Conservation (phyloP, 192 early-diverging fungal species). For the Coemansia sp. region DNA sequence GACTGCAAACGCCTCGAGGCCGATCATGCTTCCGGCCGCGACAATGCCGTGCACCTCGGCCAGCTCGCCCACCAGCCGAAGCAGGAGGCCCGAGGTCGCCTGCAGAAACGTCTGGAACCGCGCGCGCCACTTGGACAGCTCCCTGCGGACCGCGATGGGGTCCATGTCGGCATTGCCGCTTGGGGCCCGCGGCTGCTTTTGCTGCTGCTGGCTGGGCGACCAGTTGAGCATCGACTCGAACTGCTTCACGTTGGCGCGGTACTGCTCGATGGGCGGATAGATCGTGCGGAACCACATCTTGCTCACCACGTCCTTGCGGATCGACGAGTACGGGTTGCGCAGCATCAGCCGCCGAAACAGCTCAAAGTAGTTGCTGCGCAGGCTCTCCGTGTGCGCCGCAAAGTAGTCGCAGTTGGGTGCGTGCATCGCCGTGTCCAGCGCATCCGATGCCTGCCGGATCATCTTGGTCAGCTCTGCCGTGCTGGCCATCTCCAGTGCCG, state of each 20-base stretch:
- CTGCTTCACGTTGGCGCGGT: conserved; percentile 43
- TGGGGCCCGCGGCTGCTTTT: not conserved
- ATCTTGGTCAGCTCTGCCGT: conserved; percentile 49
- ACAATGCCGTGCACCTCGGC: conserved; percentile 32
- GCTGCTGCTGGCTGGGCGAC: conserved; percentile 1
- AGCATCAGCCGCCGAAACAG: conserved; percentile 46
- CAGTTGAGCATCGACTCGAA: conserved; percentile 21
- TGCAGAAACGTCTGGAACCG: conserved; percentile 41
- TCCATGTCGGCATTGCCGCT: not conserved
- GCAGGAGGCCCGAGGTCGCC: conserved; percentile 31
- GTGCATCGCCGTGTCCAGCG: conserved; percentile 25
- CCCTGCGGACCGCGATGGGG: conserved; percentile 10
- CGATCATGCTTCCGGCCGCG: conserved; percentile 7
- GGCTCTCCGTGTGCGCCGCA: conserved; percentile 30
- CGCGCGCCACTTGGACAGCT: conserved; percentile 42
- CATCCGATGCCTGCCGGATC: conserved; percentile 35
- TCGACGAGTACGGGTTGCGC: conserved; percentile 47
- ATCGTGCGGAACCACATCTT: conserved; percentile 51
- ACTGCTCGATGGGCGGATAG: conserved; percentile 48
- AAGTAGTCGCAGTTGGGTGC: conserved; percentile 28
- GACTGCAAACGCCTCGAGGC: conserved; percentile 16
- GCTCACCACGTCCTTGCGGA: conserved; percentile 46
- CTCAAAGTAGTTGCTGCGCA: conserved; percentile 41
- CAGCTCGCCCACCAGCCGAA: conserved; percentile 36
- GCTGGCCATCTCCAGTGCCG: conserved; percentile 13